Base-by-base conservation (phyloP, 768 basidiomycete species). In the Auricularia cornea region DNA sequence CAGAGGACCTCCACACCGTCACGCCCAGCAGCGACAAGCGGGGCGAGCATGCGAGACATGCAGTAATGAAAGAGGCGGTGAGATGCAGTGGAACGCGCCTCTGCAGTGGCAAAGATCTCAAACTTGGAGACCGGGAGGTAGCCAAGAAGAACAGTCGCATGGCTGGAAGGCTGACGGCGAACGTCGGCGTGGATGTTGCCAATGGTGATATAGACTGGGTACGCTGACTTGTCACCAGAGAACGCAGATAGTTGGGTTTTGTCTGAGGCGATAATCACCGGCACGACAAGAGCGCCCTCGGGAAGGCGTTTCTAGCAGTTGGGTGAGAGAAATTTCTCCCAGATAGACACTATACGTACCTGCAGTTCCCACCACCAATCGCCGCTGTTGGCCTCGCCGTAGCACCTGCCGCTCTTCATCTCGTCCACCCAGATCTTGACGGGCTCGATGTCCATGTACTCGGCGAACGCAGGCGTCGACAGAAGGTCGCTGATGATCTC, bases 131-230 rank as follows among this genome's bases (percentile, higher is more conserved):
- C 60, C 1, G 74, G 73, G n/a, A 76, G 64, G 60, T 73, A 74
- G 2, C 70, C 73, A 20, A 76, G 38, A 0, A 75, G 67, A 11
- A 73, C 60, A 0, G 35, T 65, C 0, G 70, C 68, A 2, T 61
- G 65, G 0, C 33, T 18, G 0, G 69, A 67, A 8, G 69, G 67
- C 60, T 69, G 51, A 20, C 70, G 66, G 0, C 73, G 67, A 0
- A 65, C 35, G 1, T 52, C 52, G 35, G 70, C 72, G 8, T 62
- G 31, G 11, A 76, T 67, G 62, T 75, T 76, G 0, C 74, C 74
- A 44, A 76, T 68, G 10, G 67, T 71, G 8, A 76, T 52, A 48
- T 76, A 75, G 0, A 76, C 71, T 0, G 74, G 75, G 63, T 70
- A 76, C 16, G 73, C 74, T 0, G 57, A n/a, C 59, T 74, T 73